Base-by-base conservation (phyloP, 2,329 filamentous ascomycete genomes). In the Westerdykella aurantiaca region DNA sequence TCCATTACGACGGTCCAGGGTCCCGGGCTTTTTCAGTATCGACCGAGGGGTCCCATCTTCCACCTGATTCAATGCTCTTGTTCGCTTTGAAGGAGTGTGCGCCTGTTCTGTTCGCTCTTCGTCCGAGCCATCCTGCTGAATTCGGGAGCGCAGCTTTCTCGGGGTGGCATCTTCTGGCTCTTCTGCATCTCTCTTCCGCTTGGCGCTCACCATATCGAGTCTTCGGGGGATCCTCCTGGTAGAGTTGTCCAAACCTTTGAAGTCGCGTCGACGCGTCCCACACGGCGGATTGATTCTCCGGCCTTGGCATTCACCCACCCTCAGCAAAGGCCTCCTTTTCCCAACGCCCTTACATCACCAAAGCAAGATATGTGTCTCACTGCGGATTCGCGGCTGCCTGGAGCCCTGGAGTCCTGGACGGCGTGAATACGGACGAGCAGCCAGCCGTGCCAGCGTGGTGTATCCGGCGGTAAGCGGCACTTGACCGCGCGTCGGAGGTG, bases 21-120 rank as follows among this genome's bases (percentile, higher is more conserved):
- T 37, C 5, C 57, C 52, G 6, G 53, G 43, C 51, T 60, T 64
- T 44, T 65, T 66, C 42, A 66, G 40, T 31, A 65, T 67, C 16
- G 63, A 66, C 33, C 55, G 50, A 5, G 62, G 63, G 6, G 62
- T 66, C 10, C 54, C 60, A 45, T 55, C 49, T 34, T 60, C 61
- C 21, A 46, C 47, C 31, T 55, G 35, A 10, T 50, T 51, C 39
- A 50, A 51, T 7, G 44, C 43, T 37, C 55, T 57, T 41, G 48
- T 54, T 46, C 51, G 52, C 48, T 56, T 53, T 17, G 62, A 64
- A 12, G 62, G 61, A 17, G 63, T 63, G 42, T 65, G 58, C 29
- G 52, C 55, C n/a, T 45, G 42, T n/a, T 53, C 53, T 12, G 47
- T 44, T 3, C 40, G 37, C 16, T 52, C 48, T 7, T 55, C 53